These are phyloP conservation scores for Salix caprea DNA, from an alignment of 345 rosid genomes.

Conservation along the genomic window DNA sequence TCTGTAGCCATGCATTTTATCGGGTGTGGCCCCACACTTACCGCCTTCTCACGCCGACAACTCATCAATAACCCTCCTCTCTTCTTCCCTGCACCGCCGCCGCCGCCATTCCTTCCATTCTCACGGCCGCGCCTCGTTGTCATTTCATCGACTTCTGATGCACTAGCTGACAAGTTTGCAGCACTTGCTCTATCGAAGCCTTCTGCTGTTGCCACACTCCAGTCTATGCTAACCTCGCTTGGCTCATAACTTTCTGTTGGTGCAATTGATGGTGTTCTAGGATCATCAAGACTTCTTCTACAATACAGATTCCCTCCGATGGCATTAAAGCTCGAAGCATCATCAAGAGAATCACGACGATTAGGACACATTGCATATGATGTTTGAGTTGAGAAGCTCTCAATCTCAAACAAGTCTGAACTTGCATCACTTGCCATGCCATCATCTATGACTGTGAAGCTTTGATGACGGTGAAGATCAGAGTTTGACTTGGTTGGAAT, in stretches of 20 bases:
- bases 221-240: constrained; percentile 81
- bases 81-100: constrained; percentile 22
- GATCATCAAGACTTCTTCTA: constrained; percentile 29
- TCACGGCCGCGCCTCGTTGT: constrained; percentile 17
- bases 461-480: constrained; percentile 18
- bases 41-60: constrained; percentile 79
- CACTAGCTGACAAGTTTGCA: constrained; percentile 46
- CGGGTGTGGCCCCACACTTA: constrained; percentile 61
- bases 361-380: constrained; percentile 18
- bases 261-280: constrained; percentile 13
- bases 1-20: constrained; percentile 26
- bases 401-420: constrained; percentile 92
- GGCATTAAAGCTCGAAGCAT: constrained; percentile 29
- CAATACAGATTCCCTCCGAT: constrained; percentile 7
- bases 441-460: constrained; percentile 38
- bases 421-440: constrained; percentile 82
- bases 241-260: constrained; percentile 68
- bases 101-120: neutral
- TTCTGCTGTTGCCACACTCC: constrained; percentile 90
- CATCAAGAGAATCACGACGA: constrained; percentile 60
- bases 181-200: constrained; percentile 40
- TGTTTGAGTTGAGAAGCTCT: constrained; percentile 81
- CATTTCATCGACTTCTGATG: constrained; percentile 41
- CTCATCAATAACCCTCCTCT: constrained; percentile 45
- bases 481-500: constrained; percentile 9